phyloP scores from a whole-genome alignment of 2,329 filamentous ascomycete species.

The Onygenales sp. region DNA sequence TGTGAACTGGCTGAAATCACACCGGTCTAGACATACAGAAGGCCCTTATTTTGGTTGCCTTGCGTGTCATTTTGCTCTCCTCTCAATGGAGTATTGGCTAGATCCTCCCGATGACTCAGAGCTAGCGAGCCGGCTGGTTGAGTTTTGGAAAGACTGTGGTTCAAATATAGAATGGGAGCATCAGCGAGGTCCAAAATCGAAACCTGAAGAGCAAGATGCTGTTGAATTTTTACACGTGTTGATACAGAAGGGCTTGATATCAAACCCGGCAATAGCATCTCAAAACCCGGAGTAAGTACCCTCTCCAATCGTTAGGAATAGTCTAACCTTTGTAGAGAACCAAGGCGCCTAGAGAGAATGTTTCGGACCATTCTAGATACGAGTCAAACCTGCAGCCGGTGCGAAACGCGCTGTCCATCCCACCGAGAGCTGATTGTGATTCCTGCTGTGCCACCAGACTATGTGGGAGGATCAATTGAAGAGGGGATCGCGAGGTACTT shows the following conservation, averaged over 20 bases:
- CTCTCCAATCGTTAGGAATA: background rate
- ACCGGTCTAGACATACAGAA: background rate
- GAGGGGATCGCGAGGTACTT: background rate
- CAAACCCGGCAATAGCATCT: background rate
- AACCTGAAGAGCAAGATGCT: conserved; percentile 6
- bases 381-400: background rate
- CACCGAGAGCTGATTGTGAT: background rate
- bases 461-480: background rate
- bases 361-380: background rate
- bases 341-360: background rate
- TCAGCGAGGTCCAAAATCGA: background rate
- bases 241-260: background rate
- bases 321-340: background rate
- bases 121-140: background rate
- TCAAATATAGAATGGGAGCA: conserved; percentile 1
- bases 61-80: conserved; percentile 3
- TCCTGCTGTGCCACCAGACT: too few relatives aligned
- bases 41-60: background rate
- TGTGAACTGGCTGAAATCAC: conserved; percentile 5
- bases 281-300: background rate
- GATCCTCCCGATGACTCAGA: background rate
- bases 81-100: conserved; percentile 7
- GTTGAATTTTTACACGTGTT: conserved; percentile 6
- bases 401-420: background rate
- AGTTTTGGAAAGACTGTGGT: background rate